A percentile compares a stretch with the other conserved stretches of the same genome.
Evolutionary conservation across 768 basidiomycete genomes (phyloP).

Genomic region (Boletus pseudo-olivaceus): DNA sequence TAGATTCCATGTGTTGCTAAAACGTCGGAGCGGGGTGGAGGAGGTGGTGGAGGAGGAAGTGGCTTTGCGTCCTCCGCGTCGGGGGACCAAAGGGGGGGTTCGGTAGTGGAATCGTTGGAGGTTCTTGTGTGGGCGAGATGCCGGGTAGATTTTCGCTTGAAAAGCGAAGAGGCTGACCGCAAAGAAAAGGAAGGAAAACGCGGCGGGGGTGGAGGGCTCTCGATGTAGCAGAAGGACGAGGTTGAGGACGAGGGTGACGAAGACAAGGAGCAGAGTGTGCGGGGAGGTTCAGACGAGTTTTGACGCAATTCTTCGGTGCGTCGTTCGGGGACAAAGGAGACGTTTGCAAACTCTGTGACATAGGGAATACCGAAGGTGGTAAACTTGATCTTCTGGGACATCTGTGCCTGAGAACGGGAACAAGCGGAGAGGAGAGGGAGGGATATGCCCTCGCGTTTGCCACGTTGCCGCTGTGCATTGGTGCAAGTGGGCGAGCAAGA

Average conservation of each 20-base stretch:
- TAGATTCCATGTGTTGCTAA: conserved; percentile 21
- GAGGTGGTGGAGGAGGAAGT: conserved; percentile 19
- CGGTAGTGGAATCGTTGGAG: not conserved
- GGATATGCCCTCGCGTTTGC: conserved; percentile 1
- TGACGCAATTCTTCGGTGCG: not conserved
- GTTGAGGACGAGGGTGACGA: conserved; percentile 13
- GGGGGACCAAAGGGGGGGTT: not conserved
- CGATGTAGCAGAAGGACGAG: conserved; percentile 30
- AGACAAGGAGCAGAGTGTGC: not conserved
- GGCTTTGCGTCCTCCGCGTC: conserved; percentile 10
- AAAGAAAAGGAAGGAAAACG: conserved; percentile 17
- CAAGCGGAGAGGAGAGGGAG: not conserved
- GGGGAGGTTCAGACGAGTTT: not conserved
- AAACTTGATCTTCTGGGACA: conserved; percentile 28
- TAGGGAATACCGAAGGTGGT: conserved; percentile 30
- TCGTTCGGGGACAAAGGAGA: conserved; percentile 16
- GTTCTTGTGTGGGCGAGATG: not conserved
- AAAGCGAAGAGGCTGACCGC: conserved; percentile 20
- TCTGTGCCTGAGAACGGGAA: not conserved
- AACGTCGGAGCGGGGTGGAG: conserved; percentile 5
- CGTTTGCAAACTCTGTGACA: conserved; percentile 27
- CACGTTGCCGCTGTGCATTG: not conserved
- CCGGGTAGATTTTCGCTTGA: conserved; percentile 19
- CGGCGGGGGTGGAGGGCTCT: conserved; percentile 13
- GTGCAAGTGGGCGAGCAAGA: too few species aligned